These are phyloP conservation scores for Pleurotus pulmonarius DNA, from an alignment of 768 basidiomycete genomes.

Conservation along the genomic window DNA sequence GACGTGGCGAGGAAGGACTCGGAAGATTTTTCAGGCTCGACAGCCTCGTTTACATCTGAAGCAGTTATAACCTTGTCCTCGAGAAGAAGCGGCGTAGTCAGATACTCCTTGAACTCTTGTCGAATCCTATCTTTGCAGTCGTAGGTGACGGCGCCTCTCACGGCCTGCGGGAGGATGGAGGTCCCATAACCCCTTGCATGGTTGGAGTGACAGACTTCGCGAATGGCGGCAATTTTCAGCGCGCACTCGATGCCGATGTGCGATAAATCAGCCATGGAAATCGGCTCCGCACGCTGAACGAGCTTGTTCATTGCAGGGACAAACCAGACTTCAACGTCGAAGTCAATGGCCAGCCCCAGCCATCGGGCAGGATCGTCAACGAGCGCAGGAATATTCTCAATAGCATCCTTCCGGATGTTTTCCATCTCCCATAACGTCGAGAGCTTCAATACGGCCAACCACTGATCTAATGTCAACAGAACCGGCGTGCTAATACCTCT, in stretches of 20 bases:
- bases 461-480: slow-evolving; percentile 20
- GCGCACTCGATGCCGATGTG: slow-evolving; percentile 22
- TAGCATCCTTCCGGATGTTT: slow-evolving; percentile 22
- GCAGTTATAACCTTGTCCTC: no score
- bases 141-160: no score
- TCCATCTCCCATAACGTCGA: slow-evolving; percentile 30
- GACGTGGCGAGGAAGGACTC: no score
- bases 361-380: slow-evolving; percentile 20
- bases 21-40: no score
- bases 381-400: slow-evolving; percentile 14
- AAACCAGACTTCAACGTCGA: slow-evolving; percentile 30
- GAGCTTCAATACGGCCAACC: slow-evolving; percentile 31
- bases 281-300: slow-evolving; percentile 16
- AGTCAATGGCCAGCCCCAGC: slow-evolving; percentile 24
- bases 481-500: no score
- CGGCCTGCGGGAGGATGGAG: no score
- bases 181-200: no score
- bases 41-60: no score
- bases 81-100: no score
- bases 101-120: no score
- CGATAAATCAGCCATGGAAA: slow-evolving; percentile 21
- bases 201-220: background rate
- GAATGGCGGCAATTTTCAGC: slow-evolving; percentile 16
- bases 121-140: no score
- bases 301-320: slow-evolving; percentile 23